A percentile compares a stretch with the other conserved stretches of the same genome.
Conservation (phyloP, 805 yeast species). For the Brettanomyces custersianus region DNA sequence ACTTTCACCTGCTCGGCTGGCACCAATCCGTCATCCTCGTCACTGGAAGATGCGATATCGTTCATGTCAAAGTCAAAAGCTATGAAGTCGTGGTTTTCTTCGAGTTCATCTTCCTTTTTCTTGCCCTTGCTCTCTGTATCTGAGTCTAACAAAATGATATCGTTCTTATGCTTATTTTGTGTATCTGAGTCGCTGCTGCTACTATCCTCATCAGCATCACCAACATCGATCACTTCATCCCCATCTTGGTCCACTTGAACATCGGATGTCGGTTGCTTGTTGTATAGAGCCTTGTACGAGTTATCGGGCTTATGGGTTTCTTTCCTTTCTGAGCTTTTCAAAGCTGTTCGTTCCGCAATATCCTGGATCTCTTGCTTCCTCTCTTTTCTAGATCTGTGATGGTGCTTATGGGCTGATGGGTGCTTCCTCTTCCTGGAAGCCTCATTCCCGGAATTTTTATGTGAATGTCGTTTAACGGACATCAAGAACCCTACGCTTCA, state of each 20-base stretch:
- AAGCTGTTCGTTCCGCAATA: no score
- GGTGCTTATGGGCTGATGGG: no score
- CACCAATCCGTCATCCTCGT: slow-evolving; percentile 25
- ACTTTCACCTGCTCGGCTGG: slow-evolving; percentile 22
- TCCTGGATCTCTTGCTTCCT: no score
- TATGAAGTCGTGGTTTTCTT: slow-evolving; percentile 43
- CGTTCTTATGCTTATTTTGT: not conserved
- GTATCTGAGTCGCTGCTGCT: not conserved
- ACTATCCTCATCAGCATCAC: not conserved
- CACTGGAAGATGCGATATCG: slow-evolving; percentile 28
- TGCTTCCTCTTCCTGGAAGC: no score
- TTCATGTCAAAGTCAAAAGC: slow-evolving; percentile 45
- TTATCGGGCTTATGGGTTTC: no score
- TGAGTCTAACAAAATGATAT: slow-evolving; percentile 1
- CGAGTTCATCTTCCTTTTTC: slow-evolving; percentile 25
- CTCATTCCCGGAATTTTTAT: no score
- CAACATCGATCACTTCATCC: slow-evolving; percentile 1
- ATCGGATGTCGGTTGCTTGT: slow-evolving; percentile 5
- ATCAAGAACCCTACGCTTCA: no score
- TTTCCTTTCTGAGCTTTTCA: no score
- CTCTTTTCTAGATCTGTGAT: no score
- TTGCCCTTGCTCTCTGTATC: not conserved
- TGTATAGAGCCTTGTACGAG: no score
- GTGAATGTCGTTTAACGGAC: no score
- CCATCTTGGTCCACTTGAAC: not conserved